A percentile compares a stretch with the other conserved stretches of the same genome.
Evolutionary conservation across 176 grass and related monocot species (phyloP).

Genomic region (Oryza glaberrima): DNA sequence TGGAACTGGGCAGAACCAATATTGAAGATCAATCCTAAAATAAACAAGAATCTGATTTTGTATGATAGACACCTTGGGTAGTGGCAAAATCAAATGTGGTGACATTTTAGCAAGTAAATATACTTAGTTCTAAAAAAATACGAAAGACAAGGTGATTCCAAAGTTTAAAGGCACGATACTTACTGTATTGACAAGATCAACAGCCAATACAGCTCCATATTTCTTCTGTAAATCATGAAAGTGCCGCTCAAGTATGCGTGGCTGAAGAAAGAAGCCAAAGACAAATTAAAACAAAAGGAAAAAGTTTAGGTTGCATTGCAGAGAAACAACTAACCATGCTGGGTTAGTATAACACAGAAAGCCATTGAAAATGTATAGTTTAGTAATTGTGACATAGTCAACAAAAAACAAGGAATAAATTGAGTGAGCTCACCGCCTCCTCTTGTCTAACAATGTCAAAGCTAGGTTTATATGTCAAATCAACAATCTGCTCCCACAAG

Average conservation of each 20-base stretch:
- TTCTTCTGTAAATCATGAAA: conserved; percentile 88
- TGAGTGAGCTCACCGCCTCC: conserved; percentile 63
- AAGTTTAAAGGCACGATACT: conserved; percentile 35
- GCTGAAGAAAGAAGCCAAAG: conserved; percentile 51
- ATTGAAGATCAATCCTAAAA: conserved; percentile 18
- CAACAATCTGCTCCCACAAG: conserved; percentile 97
- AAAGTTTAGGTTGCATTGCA: not conserved
- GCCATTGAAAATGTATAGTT: conserved; percentile 27
- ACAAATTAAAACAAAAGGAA: conserved; percentile 35
- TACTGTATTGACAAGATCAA: conserved; percentile 97
- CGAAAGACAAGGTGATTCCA: not conserved
- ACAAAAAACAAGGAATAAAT: conserved; percentile 40
- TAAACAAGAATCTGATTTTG: conserved; percentile 19
- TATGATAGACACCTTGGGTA: not conserved
- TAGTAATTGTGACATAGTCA: not conserved
- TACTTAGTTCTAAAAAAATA: conserved; percentile 10
- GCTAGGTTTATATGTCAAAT: conserved; percentile 96
- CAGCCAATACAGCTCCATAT: conserved; percentile 84
- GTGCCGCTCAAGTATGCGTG: conserved; percentile 76
- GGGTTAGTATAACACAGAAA: conserved; percentile 9
- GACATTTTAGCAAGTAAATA: conserved; percentile 9
- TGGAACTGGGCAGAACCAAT: conserved; percentile 10
- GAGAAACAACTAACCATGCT: conserved; percentile 15
- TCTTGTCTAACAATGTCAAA: conserved; percentile 88
- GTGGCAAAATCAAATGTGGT: not conserved